Conservation (phyloP, 768 basidiomycete species). For the Naganishia friedmannii region DNA sequence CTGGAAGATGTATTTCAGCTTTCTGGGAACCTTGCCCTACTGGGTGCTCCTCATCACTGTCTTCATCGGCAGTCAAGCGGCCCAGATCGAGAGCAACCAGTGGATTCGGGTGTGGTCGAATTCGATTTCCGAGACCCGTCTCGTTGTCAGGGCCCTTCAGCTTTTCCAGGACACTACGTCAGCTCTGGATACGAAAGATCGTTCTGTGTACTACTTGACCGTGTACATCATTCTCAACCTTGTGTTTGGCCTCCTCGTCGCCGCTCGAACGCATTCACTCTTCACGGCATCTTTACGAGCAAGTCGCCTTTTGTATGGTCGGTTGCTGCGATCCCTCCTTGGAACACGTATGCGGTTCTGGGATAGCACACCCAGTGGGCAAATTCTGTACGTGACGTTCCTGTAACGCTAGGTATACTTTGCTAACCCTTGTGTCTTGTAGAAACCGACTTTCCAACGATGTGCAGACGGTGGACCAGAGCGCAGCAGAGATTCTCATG, state of each 20-base stretch:
- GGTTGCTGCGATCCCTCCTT: conserved; percentile 48
- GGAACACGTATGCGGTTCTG: conserved; percentile 48
- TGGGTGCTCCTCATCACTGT: conserved; percentile 45
- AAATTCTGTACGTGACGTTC: conserved; percentile 56
- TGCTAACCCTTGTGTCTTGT: background rate
- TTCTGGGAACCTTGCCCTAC: conserved; percentile 40
- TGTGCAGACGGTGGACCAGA: conserved; percentile 70
- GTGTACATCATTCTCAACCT: conserved; percentile 42
- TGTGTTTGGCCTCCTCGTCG: conserved; percentile 42
- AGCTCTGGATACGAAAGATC: conserved; percentile 4
- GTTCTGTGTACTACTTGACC: conserved; percentile 43
- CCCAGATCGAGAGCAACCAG: conserved; percentile 48
- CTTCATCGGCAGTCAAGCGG: conserved; percentile 43
- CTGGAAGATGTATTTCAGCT: conserved; percentile 44
- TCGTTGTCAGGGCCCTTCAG: background rate
- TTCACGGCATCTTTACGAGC: conserved; percentile 45
- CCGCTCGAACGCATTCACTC: conserved; percentile 39
- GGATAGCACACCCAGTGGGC: conserved; percentile 70
- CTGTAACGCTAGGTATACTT: background rate
- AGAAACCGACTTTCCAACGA: conserved; percentile 77
- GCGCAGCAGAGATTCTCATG: conserved; percentile 24
- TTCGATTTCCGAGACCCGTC: conserved; percentile 25
- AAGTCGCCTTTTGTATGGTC: conserved; percentile 43
- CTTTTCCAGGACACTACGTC: conserved; percentile 1
- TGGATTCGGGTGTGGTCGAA: conserved; percentile 52